Evolutionary conservation across 176 grass and related monocot genomes (phyloP).

Genomic region (Ensete glaucum): DNA sequence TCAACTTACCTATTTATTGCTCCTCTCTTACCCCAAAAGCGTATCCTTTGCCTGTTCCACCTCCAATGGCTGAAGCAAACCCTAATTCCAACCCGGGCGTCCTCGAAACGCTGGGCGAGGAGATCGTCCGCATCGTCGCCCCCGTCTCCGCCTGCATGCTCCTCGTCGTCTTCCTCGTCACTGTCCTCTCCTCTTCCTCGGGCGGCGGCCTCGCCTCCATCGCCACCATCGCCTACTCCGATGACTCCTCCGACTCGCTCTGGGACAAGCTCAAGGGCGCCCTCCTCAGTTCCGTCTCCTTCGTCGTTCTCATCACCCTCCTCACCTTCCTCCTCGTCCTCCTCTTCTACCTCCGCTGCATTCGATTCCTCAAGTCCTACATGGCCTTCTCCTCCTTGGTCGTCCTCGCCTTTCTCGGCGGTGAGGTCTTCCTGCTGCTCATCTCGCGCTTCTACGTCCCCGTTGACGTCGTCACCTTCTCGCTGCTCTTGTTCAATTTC

Average conservation of each 20-base stretch:
- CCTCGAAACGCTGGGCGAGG: conserved; percentile 65
- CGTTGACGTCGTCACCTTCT: conserved; percentile 55
- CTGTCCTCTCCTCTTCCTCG: conserved; percentile 42
- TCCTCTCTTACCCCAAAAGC: background rate
- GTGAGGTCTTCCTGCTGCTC: conserved; percentile 54
- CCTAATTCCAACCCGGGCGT: conserved; percentile 19
- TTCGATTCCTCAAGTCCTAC: conserved; percentile 61
- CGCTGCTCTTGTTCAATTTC: conserved; percentile 64
- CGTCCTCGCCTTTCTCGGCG: conserved; percentile 60
- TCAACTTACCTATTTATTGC: no score
- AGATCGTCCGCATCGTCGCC: conserved; percentile 70
- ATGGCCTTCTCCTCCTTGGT: conserved; percentile 66
- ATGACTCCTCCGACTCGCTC: conserved; percentile 15
- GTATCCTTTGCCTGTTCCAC: background rate
- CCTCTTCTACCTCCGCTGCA: conserved; percentile 90
- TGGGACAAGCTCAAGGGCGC: conserved; percentile 55
- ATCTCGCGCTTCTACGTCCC: conserved; percentile 50
- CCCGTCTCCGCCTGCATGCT: conserved; percentile 92
- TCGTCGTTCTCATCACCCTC: conserved; percentile 56
- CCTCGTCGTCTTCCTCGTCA: conserved; percentile 87
- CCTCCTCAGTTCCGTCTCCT: conserved; percentile 42
- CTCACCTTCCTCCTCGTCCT: conserved; percentile 79
- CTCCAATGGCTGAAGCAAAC: background rate
- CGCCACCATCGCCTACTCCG: conserved; percentile 24
- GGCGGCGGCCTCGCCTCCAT: conserved; percentile 7